Evolutionary conservation across 1,139 yeast species (phyloP), one percentile per base, ranked within the genome.

Genomic region (Blastobotrys ciferrii): DNA sequence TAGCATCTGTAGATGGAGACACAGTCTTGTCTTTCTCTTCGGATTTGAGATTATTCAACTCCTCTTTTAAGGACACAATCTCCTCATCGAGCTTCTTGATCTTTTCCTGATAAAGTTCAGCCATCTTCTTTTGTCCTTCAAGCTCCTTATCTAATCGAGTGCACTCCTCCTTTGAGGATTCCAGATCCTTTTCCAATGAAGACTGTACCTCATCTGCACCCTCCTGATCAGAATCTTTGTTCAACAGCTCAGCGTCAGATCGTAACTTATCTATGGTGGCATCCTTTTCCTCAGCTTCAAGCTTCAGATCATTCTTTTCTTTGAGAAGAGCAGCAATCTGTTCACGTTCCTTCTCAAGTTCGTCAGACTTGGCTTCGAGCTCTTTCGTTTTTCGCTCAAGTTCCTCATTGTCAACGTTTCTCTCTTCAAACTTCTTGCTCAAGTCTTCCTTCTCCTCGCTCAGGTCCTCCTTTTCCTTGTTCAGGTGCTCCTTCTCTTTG

Each of bases 331-430:
- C 48, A 12, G 48, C 48, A 6, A 49, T 48, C 39, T 50, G 45
- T 30, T 43, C 38, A 17, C 40, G 14, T 19, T 51, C 45, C 18
- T 38, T 42, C 6, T 39, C 45, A 20, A 23, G 32, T 32, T 47
- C 42, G 14, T 45, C 59, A 59, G 17, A 65, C 61, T 25, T 61
- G 61, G 11, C 63, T 48, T 67, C 68, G 11, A 68, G 51, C 47
- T 67, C 71, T 7, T 52, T 57, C 31, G 40, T 37, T 45, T 56
- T 58, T 20, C 47, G 44, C 33, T 54, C 46, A 23, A 52, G 31
- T 1, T 49, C 43, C 5, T 46, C 48, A 11, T 47, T 37, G 35
- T 61, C 57, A 9, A 41, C 52, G 51, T 46, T 53, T 50, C 20
- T 46, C 45, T 49, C 47, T 31, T 42, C 49, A 18, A 32, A 45